Base-by-base conservation (phyloP, 208 protist species). In the Tritrichomonas foetus region DNA sequence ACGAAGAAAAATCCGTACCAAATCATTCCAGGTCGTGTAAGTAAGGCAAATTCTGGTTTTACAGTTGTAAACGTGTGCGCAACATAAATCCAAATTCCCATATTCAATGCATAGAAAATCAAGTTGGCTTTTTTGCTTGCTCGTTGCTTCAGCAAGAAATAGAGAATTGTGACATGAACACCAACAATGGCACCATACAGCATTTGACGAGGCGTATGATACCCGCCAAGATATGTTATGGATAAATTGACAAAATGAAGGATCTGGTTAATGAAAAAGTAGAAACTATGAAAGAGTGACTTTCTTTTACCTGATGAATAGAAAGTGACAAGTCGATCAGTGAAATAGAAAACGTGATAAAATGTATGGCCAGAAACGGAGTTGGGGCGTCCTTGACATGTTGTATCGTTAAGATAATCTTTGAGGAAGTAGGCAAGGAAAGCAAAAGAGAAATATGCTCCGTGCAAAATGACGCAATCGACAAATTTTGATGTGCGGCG, bases 311-410 rank as follows among this genome's bases (percentile, higher is more conserved):
- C 22, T n/a, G 20, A 44, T 16, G 47, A 57, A n/a, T 8, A 3
- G 57, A 39, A 89, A 11, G 14, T n/a, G 3, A 57, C 0, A 20
- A 33, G 39, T 20, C 11, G 57, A 3, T 1, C 16, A 0, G 41
- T 41, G 2, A 89, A 39, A 27, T 57, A 89, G 47, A 36, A 89
- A 39, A 89, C 5, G 39, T 89, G 53, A 36, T 41, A 53, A 39
- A 89, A 89, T 20, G 78, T 89, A 89, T 89, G 78, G 22, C 78
- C 78, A 33, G 78, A 89, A 61, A 89, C 78, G 13, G 78, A 89
- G 27, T 89, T 89, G 25, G 78, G 78, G 11, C 27, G 20, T 2
- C 11, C 14, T 53, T n/a, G 25, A 47, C 78, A 89, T 36, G 47
- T 61, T 8, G 0, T 36, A 57, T 89, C 78, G 3, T n/a, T 16